Evolutionary conservation across 163 green algal species (phyloP).

Genomic region (Scenedesmus sp.): DNA sequence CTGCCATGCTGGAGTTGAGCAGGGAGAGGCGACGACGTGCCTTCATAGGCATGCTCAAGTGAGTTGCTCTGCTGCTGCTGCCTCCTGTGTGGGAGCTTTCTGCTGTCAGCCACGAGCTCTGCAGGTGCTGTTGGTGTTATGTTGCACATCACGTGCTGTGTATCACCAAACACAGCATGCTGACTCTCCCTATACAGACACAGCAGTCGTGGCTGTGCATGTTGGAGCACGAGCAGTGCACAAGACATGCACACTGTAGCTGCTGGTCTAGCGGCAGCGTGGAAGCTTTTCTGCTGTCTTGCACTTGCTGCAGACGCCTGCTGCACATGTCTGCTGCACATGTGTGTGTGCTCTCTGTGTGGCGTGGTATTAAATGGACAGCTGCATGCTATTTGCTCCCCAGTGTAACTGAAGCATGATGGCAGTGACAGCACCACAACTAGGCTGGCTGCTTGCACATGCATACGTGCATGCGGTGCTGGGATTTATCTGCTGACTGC

Average conservation of each 20-base stretch:
- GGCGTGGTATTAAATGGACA: too few species aligned
- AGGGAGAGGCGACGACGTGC: slow-evolving; percentile 1
- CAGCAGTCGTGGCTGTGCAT: too few species aligned
- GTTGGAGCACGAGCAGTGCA: too few species aligned
- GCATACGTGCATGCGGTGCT: neutral
- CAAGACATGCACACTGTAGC: too few species aligned
- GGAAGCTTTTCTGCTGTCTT: too few species aligned
- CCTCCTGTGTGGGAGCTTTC: neutral
- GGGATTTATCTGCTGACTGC: neutral
- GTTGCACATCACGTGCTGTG: neutral
- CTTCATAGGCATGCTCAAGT: slow-evolving; percentile 57
- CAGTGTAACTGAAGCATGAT: neutral
- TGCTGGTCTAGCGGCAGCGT: too few species aligned
- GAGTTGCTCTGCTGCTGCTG: neutral
- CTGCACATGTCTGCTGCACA: too few species aligned
- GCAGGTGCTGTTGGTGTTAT: neutral
- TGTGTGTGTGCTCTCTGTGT: too few species aligned
- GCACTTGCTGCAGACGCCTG: too few species aligned
- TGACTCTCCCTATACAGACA: too few species aligned
- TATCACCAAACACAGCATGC: neutral
- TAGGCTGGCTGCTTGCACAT: too few species aligned
- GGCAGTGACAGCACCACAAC: neutral
- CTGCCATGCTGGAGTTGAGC: slow-evolving; percentile 29
- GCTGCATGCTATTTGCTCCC: too few species aligned
- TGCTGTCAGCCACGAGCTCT: neutral